Conservation (phyloP, 345 rosid species). For the Eucalyptus microcorys region DNA sequence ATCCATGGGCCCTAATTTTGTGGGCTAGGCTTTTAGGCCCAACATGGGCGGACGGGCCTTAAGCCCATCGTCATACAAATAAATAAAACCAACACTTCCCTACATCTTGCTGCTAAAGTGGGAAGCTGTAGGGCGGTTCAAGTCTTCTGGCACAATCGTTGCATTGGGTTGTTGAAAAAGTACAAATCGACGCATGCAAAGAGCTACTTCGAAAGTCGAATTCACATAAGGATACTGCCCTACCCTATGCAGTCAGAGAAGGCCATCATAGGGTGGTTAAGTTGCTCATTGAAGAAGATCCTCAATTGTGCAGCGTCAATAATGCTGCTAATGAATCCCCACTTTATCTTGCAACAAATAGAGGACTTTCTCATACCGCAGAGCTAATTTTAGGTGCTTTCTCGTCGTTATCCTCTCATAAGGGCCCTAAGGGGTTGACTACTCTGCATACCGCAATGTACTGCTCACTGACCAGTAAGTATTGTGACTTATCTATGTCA, state of each 20-base stretch:
- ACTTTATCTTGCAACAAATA: background rate
- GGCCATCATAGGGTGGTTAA: background rate
- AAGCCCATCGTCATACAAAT: too few species aligned
- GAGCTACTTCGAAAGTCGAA: background rate
- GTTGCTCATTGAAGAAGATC: background rate
- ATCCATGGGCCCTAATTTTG: too few species aligned
- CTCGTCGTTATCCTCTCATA: background rate
- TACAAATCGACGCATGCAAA: background rate
- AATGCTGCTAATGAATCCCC: background rate
- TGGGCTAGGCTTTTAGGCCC: too few species aligned
- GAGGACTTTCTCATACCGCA: background rate
- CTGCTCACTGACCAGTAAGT: background rate
- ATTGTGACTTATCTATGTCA: background rate
- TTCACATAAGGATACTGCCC: background rate
- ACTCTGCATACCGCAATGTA: background rate
- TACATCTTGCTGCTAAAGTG: background rate
- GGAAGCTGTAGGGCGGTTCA: background rate
- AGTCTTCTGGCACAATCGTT: background rate
- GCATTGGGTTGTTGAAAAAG: background rate
- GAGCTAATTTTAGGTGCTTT: background rate
- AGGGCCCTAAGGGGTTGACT: background rate
- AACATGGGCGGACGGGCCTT: too few species aligned
- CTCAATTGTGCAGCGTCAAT: background rate
- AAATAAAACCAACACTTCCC: too few species aligned
- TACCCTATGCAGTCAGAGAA: background rate